These are phyloP conservation scores for Vitis labrusca DNA, from an alignment of 164 flowering plant species.

Conservation along the genomic window DNA sequence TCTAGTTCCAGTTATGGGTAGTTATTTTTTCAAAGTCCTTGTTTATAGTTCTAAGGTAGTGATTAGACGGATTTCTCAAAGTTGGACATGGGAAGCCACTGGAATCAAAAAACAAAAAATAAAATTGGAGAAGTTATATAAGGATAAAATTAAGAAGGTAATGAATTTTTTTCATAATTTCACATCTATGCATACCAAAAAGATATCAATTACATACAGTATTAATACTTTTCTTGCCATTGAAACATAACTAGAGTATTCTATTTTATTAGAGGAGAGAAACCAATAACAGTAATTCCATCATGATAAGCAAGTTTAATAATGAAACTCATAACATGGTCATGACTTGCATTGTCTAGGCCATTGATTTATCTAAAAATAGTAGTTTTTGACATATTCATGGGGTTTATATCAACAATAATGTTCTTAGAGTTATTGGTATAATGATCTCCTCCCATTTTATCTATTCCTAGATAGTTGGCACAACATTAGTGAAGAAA, in stretches of 20 bases:
- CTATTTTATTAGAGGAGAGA: slow-evolving; percentile 21
- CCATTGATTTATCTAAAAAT: slow-evolving; percentile 38
- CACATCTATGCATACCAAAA: not conserved
- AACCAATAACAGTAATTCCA: slow-evolving; percentile 26
- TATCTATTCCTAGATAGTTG: slow-evolving; percentile 52
- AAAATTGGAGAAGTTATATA: not conserved
- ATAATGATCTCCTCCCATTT: slow-evolving; percentile 35
- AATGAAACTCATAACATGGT: slow-evolving; percentile 26
- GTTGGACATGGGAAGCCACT: slow-evolving; percentile 53
- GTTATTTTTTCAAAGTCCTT: slow-evolving; percentile 44
- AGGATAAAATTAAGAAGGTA: not conserved
- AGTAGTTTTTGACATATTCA: slow-evolving; percentile 54
- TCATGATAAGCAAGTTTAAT: slow-evolving; percentile 14
- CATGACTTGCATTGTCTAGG: slow-evolving; percentile 40
- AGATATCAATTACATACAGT: too few relatives aligned
- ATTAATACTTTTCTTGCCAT: slow-evolving; percentile 15
- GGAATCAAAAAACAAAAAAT: slow-evolving; percentile 33
- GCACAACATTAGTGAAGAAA: slow-evolving; percentile 70
- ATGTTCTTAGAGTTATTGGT: slow-evolving; percentile 24
- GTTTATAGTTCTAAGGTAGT: slow-evolving; percentile 44
- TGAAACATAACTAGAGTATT: slow-evolving; percentile 26
- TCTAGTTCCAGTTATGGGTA: not conserved
- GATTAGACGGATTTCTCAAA: slow-evolving; percentile 45
- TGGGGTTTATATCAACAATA: slow-evolving; percentile 58
- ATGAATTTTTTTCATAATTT: too few relatives aligned